Percentiles rank a stretch among this genome's conserved stretches.
phyloP scores from a whole-genome alignment of 305 asterid species.

The Striga hermonthica region DNA sequence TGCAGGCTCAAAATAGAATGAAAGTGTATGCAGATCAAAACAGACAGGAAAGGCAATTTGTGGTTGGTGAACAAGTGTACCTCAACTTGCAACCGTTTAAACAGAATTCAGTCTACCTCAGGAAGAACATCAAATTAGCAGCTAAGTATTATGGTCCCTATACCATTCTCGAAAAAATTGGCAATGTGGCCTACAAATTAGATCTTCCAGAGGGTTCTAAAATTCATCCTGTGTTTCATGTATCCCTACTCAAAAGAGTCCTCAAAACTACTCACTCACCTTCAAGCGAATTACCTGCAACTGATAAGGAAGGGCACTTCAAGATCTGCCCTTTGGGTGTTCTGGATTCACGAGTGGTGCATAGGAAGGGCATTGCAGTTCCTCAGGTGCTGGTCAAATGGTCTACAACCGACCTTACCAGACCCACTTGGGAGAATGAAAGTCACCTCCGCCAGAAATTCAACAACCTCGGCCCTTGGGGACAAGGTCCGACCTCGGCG shows the following conservation, averaged over 20 bases:
- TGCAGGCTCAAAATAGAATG: too few species aligned
- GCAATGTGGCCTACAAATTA: too few species aligned
- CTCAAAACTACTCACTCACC: neutral
- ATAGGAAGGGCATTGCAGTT: neutral
- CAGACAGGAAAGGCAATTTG: too few species aligned
- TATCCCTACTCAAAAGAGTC: neutral
- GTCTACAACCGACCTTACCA: neutral
- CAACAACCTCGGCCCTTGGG: neutral
- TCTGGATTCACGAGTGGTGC: neutral
- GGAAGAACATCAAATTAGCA: too few species aligned
- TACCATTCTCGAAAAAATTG: too few species aligned
- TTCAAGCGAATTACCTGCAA: neutral
- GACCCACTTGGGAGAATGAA: neutral
- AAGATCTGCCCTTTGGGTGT: neutral
- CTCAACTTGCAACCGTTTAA: too few species aligned
- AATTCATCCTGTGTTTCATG: neutral
- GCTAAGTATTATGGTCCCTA: too few species aligned
- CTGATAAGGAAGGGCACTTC: neutral
- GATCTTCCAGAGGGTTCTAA: neutral
- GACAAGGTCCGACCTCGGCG: neutral
- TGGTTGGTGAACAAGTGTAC: too few species aligned
- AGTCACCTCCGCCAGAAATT: neutral
- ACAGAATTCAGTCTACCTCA: too few species aligned
- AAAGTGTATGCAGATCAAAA: too few species aligned
- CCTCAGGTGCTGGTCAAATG: neutral